A percentile compares a stretch with the other conserved stretches of the same genome.
Conservation (phyloP, 257 asterid species). For the Plantago elongata region DNA sequence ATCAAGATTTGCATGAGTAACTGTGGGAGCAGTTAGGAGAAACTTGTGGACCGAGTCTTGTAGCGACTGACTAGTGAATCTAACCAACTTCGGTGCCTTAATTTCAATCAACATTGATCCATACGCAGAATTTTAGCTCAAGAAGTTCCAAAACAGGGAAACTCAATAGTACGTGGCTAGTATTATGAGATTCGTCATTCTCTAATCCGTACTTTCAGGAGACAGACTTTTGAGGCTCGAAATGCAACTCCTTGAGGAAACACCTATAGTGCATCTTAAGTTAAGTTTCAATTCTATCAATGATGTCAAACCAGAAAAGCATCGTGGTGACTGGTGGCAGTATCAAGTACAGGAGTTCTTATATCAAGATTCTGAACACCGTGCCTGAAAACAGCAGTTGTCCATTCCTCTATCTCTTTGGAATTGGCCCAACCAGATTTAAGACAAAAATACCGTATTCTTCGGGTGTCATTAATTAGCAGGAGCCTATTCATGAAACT, state of each 20-base stretch:
- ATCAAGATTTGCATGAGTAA: too few relatives aligned
- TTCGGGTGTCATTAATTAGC: too few relatives aligned
- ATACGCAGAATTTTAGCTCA: not conserved
- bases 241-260: not conserved
- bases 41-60: too few relatives aligned
- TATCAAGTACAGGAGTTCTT: too few relatives aligned
- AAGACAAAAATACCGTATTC: too few relatives aligned
- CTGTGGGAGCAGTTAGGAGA: too few relatives aligned
- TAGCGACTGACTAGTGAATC: not conserved
- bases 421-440: too few relatives aligned
- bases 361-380: too few relatives aligned
- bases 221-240: not conserved
- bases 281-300: not conserved
- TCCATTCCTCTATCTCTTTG: not conserved
- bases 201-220: not conserved
- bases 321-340: not conserved
- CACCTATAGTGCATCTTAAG: not conserved
- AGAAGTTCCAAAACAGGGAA: conserved; percentile 1
- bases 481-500: too few relatives aligned
- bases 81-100: not conserved
- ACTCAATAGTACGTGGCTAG: not conserved
- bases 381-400: too few relatives aligned
- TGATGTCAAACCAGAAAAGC: not conserved
- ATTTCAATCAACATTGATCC: not conserved
- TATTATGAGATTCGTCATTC: not conserved